Evolutionary conservation across 2,329 filamentous ascomycete species (phyloP), one percentile per base, ranked within the genome.

Genomic region (Fusarium sp.): DNA sequence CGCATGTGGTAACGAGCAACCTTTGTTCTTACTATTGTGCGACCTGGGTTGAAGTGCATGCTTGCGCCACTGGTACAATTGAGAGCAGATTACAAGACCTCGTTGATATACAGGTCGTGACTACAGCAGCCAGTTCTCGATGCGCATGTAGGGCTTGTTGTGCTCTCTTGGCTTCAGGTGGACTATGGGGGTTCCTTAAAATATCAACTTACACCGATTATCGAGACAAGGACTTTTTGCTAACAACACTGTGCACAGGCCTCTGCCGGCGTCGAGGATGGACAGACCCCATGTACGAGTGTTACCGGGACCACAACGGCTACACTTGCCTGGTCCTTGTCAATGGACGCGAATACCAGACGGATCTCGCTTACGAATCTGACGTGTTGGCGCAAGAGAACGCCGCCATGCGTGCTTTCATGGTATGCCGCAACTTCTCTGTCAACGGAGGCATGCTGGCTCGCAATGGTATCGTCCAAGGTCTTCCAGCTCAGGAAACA

Each of bases 351-450:
- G 93, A 97, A 83, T 98, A 97, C 83, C 93, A 94, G 79, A 97
- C 94, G 42, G 94, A 97, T 79, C 87, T 92, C 37, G 88, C 91
- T 69, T 97, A 96, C 82, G 89, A 92, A 78, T 92, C 91, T 67
- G 92, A 95, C 78, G 84, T 88, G 49, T 85, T 97, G 70, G 95
- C 95, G 46, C 92, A 94, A 77, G 94, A 98, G 80, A 96, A 95
- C 75, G 95, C 95, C 28, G 95, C 95, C 64, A 97, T 97, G 88
- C 92, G 94, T 67, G 95, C 95, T 60, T 98, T 97, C 81, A 95
- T 97, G 89, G 96, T 97, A 72, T 97, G 95, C 85, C 91, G 94
- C 70, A 97, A 97, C 85, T 97, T 97, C 82, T 97, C 93, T 57
- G 92, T 97, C 80, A 97, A 97, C 78, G 94, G 97, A 75, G 95